phyloP scores from a whole-genome alignment of 164 flowering plant genomes.

The Taxillus chinensis region DNA sequence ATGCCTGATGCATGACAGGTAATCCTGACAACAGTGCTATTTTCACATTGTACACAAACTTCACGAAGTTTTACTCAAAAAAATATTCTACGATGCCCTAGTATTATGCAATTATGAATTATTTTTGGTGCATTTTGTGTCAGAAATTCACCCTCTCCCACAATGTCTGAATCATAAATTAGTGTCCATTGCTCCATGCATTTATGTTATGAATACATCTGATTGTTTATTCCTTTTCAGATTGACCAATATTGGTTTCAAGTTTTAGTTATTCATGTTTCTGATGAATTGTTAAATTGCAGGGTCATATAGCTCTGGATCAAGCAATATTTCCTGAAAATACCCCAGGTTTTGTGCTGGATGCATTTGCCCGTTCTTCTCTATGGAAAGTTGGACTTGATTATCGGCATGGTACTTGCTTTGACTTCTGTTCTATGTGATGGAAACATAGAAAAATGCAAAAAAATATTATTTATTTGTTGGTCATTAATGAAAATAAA shows the following conservation, averaged over 20 bases:
- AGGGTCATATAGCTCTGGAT: constrained; percentile 98
- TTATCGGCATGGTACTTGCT: constrained; percentile 81
- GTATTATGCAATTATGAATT: too few relatives aligned
- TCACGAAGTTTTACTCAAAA: too few relatives aligned
- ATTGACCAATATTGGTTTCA: neutral
- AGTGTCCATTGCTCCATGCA: neutral
- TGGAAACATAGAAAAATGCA: too few relatives aligned
- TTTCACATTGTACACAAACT: too few relatives aligned
- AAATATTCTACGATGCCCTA: too few relatives aligned
- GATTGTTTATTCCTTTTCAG: neutral
- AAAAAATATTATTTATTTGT: too few relatives aligned
- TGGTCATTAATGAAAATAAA: too few relatives aligned
- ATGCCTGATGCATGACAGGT: too few relatives aligned
- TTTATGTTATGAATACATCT: neutral
- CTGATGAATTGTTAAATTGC: constrained; percentile 16
- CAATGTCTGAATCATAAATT: neutral
- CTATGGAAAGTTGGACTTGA: constrained; percentile 98
- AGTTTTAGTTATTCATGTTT: neutral
- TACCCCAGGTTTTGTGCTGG: constrained; percentile 93
- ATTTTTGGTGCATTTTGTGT: too few relatives aligned
- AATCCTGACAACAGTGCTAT: too few relatives aligned
- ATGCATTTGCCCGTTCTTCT: constrained; percentile 86
- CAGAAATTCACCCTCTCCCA: too few relatives aligned
- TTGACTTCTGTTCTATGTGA: neutral
- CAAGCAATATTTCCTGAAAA: constrained; percentile 91